Percentiles rank a stretch among this genome's conserved stretches.
Evolutionary conservation across 2,329 filamentous ascomycete genomes (phyloP).

Genomic region (Alternaria sp.): DNA sequence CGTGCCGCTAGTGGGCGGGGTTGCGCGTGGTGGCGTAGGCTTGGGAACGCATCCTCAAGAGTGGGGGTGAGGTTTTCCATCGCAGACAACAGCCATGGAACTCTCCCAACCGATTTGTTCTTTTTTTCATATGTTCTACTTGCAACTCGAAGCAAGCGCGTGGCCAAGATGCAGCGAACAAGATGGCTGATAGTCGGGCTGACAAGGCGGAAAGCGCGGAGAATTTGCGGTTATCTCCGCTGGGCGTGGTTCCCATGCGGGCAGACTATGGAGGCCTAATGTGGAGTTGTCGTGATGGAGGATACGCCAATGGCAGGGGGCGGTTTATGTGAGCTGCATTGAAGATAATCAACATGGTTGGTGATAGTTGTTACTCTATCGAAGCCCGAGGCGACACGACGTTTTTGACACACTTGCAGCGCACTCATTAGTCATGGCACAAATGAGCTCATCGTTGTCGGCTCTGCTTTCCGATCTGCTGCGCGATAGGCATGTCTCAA

Average conservation of each 20-base stretch:
- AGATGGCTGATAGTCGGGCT: neutral
- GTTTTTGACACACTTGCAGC: conserved; percentile 23
- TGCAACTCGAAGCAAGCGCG: neutral
- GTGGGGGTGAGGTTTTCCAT: conserved; percentile 23
- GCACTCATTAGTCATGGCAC: conserved; percentile 22
- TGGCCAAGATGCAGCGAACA: neutral
- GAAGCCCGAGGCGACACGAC: neutral
- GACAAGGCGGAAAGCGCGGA: neutral
- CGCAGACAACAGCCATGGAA: neutral
- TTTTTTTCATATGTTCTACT: neutral
- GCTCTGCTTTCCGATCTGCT: conserved; percentile 1
- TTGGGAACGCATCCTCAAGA: conserved; percentile 22
- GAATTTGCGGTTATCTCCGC: neutral
- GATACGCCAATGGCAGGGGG: neutral
- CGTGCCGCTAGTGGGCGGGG: conserved; percentile 27
- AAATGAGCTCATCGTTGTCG: neutral
- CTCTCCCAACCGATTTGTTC: neutral
- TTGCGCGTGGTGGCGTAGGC: conserved; percentile 11
- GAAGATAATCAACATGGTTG: neutral
- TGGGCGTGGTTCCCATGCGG: neutral
- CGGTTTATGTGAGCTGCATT: neutral
- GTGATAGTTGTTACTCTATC: neutral
- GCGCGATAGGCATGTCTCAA: conserved; percentile 2
- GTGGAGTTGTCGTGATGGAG: neutral
- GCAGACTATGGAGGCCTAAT: neutral